Evolutionary conservation across 805 yeast species (phyloP).

Genomic region (Kockiozyma suomiensis): DNA sequence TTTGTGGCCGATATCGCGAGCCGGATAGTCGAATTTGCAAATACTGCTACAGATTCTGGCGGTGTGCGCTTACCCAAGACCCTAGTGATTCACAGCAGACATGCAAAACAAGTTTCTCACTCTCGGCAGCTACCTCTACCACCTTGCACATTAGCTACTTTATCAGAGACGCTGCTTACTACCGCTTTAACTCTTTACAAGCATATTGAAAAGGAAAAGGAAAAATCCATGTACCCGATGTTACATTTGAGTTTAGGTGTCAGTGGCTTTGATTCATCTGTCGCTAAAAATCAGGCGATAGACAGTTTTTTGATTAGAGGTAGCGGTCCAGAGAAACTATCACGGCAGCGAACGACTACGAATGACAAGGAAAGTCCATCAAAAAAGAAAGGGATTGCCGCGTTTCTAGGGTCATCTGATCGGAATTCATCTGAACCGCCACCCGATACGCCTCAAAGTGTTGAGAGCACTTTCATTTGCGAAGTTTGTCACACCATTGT

Average conservation of each 20-base stretch:
- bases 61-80: conserved; percentile 57
- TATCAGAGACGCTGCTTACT: conserved; percentile 13
- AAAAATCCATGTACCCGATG: conserved; percentile 22
- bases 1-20: conserved; percentile 77
- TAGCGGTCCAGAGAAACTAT: neutral
- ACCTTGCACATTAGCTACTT: conserved; percentile 5
- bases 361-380: neutral
- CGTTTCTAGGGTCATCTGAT: neutral
- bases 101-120: conserved; percentile 19
- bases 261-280: conserved; percentile 21
- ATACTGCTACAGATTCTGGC: neutral
- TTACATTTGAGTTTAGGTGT: conserved; percentile 18
- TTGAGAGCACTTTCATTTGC: conserved; percentile 34
- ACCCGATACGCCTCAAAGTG: neutral
- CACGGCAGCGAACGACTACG: neutral
- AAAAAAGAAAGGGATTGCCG: conserved; percentile 1
- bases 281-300: conserved; percentile 14
- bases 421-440: neutral
- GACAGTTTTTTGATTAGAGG: conserved; percentile 10
- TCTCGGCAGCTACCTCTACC: conserved; percentile 38
- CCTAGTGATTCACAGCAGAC: conserved; percentile 45
- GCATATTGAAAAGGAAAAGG: conserved; percentile 16
- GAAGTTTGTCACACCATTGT: conserved; percentile 38
- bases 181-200: conserved; percentile 37
- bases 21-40: conserved; percentile 62